Percentiles rank a stretch among this genome's conserved stretches.
These are phyloP conservation scores for Boehmeria nivea DNA, from an alignment of 306 rosid genomes.

Conservation along the genomic window DNA sequence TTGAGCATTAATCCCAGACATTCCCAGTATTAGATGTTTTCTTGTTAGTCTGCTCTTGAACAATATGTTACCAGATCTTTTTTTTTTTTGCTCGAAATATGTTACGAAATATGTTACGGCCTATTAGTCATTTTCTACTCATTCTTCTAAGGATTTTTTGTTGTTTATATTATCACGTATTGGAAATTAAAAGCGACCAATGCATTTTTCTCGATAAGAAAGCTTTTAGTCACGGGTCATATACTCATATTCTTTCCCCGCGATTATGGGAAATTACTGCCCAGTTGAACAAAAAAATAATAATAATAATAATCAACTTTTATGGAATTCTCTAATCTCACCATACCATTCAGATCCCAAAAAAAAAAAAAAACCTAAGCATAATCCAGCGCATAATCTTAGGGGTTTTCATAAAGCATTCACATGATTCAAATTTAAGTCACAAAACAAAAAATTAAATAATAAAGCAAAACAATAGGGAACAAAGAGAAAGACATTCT, in stretches of 20 bases:
- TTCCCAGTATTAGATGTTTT: too few species aligned
- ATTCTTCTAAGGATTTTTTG: not conserved
- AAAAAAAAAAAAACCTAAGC: too few species aligned
- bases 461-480: too few species aligned
- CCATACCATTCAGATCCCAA: too few species aligned
- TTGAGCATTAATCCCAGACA: too few species aligned
- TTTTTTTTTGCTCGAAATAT: not conserved
- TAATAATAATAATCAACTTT: not conserved
- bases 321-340: too few species aligned
- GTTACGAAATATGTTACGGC: too few species aligned
- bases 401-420: too few species aligned
- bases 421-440: too few species aligned
- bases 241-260: slow-evolving; percentile 1
- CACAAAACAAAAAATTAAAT: too few species aligned
- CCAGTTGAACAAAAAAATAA: not conserved
- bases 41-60: not conserved
- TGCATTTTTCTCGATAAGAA: not conserved
- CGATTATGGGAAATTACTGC: not conserved
- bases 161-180: not conserved
- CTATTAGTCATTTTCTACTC: not conserved
- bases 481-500: too few species aligned
- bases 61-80: not conserved
- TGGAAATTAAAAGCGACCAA: not conserved
- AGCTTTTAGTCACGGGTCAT: not conserved
- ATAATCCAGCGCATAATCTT: not conserved